A percentile compares a stretch with the other conserved stretches of the same genome.
Conservation (phyloP, 768 basidiomycete genomes). For the Aureoboletus auriporus region DNA sequence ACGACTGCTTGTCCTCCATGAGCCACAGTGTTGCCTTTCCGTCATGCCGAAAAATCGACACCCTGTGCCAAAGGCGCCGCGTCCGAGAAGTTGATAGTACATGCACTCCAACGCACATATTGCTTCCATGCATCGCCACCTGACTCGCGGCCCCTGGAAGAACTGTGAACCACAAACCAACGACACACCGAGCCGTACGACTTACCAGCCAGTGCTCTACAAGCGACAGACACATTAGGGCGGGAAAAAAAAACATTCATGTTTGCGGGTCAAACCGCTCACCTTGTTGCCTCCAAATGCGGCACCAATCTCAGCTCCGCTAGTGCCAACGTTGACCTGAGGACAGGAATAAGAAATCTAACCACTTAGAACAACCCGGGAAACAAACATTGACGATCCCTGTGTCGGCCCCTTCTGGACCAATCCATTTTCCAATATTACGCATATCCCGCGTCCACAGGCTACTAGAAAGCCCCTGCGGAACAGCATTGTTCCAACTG, state of each 20-base stretch:
- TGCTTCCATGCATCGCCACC: slow-evolving; percentile 99
- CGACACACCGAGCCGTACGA: slow-evolving; percentile 10
- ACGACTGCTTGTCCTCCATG: slow-evolving; percentile 5
- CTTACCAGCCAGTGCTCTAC: slow-evolving; percentile 82
- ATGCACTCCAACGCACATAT: slow-evolving; percentile 88
- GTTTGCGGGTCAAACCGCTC: slow-evolving; percentile 12
- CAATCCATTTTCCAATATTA: slow-evolving; percentile 88
- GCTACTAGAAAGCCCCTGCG: slow-evolving; percentile 87
- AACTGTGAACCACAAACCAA: slow-evolving; percentile 19
- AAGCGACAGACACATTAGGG: slow-evolving; percentile 9
- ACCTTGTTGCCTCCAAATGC: slow-evolving; percentile 96
- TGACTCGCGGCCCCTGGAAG: slow-evolving; percentile 83
- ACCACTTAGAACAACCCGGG: neutral
- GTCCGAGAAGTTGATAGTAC: slow-evolving; percentile 91
- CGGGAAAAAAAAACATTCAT: slow-evolving; percentile 10
- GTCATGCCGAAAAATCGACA: slow-evolving; percentile 67
- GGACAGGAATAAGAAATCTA: slow-evolving; percentile 3
- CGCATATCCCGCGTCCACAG: slow-evolving; percentile 86
- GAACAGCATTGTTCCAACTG: slow-evolving; percentile 85
- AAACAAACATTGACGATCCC: slow-evolving; percentile 86
- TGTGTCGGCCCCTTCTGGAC: slow-evolving; percentile 82
- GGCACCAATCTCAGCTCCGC: slow-evolving; percentile 74
- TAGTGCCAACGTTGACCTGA: slow-evolving; percentile 64
- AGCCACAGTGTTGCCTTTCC: slow-evolving; percentile 4
- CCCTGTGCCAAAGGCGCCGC: slow-evolving; percentile 90